Evolutionary conservation across 1,284 basidiomycete genomes (phyloP).

Genomic region (Ceratobasidium sp.): DNA sequence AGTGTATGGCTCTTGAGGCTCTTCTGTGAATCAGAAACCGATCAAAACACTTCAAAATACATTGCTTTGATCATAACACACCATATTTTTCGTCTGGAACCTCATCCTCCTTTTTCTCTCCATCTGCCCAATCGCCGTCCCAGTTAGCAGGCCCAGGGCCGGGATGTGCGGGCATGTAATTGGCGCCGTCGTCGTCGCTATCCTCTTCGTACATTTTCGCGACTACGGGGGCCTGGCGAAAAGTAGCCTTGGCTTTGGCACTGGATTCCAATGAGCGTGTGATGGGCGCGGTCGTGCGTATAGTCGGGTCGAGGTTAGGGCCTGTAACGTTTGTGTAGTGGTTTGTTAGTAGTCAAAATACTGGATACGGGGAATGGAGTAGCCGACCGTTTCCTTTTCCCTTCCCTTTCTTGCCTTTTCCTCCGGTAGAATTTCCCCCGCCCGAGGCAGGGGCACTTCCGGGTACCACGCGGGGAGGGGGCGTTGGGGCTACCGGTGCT

Average conservation of each 20-base stretch:
- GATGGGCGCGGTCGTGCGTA: conserved; percentile 14
- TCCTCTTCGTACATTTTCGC: conserved; percentile 23
- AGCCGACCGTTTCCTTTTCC: background rate
- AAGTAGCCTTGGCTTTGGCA: conserved; percentile 32
- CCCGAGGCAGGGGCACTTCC: conserved; percentile 1
- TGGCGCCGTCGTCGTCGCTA: conserved; percentile 31
- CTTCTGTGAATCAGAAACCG: background rate
- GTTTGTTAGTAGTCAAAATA: background rate
- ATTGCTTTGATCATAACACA: background rate
- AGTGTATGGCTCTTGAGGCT: background rate
- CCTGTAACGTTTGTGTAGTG: background rate
- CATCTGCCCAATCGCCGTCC: background rate
- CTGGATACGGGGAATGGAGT: too few relatives aligned
- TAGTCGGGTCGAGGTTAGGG: conserved; percentile 7
- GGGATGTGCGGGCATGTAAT: conserved; percentile 10
- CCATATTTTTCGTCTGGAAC: background rate
- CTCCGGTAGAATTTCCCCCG: background rate
- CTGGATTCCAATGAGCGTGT: conserved; percentile 26
- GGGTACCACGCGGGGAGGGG: conserved; percentile 32
- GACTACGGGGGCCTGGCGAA: background rate
- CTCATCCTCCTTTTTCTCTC: background rate
- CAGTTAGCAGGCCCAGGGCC: conserved; percentile 13
- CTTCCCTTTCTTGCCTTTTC: conserved; percentile 40
- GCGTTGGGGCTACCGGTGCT: background rate
- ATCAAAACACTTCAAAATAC: background rate